Base-by-base conservation (phyloP, 225 moss, liverwort and hornwort genomes). In the Antitrichia curtipendula region DNA sequence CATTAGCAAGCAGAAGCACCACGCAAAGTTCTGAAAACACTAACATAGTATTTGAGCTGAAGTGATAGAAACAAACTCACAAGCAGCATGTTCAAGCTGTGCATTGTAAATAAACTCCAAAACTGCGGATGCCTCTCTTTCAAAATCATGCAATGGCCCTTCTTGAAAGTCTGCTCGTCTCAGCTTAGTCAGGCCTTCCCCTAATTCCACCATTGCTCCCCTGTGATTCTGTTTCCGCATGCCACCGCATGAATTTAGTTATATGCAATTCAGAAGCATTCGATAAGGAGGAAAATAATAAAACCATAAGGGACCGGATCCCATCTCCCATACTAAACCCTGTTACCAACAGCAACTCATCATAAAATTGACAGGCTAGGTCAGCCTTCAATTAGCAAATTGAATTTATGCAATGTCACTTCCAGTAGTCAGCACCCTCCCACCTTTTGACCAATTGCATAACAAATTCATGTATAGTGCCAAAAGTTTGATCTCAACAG, bases 191-290 rank as follows among this genome's bases (percentile, higher is more conserved):
- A 99, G 82, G 50, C 97, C 98, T 91, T 99, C 98, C 50, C 98
- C 98, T 78, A 99, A 85, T 89, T 96, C 97, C 87, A 94, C 96
- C 98, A 99, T 99, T 29, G 98, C 98, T 82, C 98, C 98, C 84
- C 92, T 93, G 86, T 99, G 97, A 91, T 99, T 99, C 98, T 98
- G 96, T 89, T 60, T 86, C 80, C 82, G 72, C 78, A 90, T 41
- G 73, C 62, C 77, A 69, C 71, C 75, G 72, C 75, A 78, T 70
- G 36, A 80, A 53, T 43, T 61, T 36, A 75, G 29, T 50, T 81
- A 20, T 31, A 45, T 8, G n/a, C 61, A 54, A 50, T 36, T 73
- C 80, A 69, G 27, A 40, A 75, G 57, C 82, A 90, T 10, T 47
- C 36, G 77, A 88, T 49, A 58, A 63, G 50, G 21, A 61, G 28